phyloP scores from a whole-genome alignment of 306 rosid genomes.

The Rosa persica region DNA sequence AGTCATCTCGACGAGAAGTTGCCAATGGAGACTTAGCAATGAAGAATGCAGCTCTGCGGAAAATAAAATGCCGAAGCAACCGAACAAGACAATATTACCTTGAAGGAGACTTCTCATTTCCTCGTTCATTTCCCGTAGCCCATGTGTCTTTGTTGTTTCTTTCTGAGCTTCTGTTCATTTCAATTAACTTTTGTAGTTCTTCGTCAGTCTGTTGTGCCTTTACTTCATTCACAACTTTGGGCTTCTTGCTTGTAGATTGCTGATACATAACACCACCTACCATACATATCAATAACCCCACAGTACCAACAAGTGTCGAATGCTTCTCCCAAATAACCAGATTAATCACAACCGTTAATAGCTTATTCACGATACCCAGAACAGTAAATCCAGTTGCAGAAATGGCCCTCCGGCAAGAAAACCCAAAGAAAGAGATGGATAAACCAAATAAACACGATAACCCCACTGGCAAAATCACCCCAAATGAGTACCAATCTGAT shows the following conservation, averaged over 20 bases:
- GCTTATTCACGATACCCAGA: constrained; percentile 74
- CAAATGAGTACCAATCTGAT: constrained; percentile 58
- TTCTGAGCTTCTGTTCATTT: constrained; percentile 46
- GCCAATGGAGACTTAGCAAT: neutral
- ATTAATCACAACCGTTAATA: constrained; percentile 68
- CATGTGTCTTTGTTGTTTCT: constrained; percentile 24
- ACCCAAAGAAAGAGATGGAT: constrained; percentile 77
- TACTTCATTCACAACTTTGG: constrained; percentile 44
- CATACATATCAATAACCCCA: constrained; percentile 72
- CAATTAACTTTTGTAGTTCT: constrained; percentile 60
- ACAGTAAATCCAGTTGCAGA: constrained; percentile 78
- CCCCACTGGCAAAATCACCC: constrained; percentile 60
- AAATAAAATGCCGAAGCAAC: neutral
- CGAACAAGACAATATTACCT: neutral
- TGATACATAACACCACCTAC: constrained; percentile 70
- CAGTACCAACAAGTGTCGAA: constrained; percentile 62
- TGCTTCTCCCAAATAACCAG: constrained; percentile 72
- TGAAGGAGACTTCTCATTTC: constrained; percentile 18
- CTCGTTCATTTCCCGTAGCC: constrained; percentile 35
- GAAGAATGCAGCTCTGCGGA: neutral
- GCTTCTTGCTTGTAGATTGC: constrained; percentile 64
- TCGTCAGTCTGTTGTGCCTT: constrained; percentile 41
- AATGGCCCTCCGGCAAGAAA: constrained; percentile 80
- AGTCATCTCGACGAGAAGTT: constrained; percentile 3
- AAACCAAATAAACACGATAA: constrained; percentile 72